phyloP scores from a whole-genome alignment of 129 eudicot genomes.

The Dittrichia graveolens region DNA sequence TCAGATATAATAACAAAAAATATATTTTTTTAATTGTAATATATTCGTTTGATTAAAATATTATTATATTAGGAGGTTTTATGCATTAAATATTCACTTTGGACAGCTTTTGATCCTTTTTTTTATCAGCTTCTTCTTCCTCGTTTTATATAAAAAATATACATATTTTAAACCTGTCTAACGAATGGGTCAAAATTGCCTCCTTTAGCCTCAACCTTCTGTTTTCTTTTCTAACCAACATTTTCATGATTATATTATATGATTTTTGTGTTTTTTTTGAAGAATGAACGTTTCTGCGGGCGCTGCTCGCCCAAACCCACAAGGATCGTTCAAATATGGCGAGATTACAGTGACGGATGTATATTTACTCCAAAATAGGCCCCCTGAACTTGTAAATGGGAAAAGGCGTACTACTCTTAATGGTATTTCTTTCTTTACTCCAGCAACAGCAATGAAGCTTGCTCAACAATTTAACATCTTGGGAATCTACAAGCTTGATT shows the following conservation, averaged over 20 bases:
- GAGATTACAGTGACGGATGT: conserved; percentile 92
- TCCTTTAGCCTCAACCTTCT: conserved; percentile 14
- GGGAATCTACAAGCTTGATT: conserved; percentile 94
- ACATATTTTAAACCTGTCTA: too few species aligned
- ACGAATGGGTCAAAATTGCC: neutral
- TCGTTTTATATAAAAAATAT: too few species aligned
- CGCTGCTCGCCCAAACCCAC: conserved; percentile 98
- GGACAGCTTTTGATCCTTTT: neutral
- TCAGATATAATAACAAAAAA: neutral
- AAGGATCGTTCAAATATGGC: conserved; percentile 95
- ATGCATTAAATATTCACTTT: conserved; percentile 3
- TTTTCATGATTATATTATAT: conserved; percentile 23
- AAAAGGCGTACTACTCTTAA: conserved; percentile 78
- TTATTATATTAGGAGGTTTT: neutral
- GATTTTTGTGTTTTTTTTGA: neutral
- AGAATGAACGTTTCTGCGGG: conserved; percentile 92
- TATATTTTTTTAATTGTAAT: neutral
- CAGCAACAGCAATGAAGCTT: conserved; percentile 90
- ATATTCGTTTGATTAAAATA: neutral
- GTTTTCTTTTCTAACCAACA: conserved; percentile 31
- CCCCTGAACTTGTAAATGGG: conserved; percentile 80
- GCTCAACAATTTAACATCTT: conserved; percentile 79
- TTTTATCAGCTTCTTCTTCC: neutral
- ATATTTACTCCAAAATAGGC: conserved; percentile 72
- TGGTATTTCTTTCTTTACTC: conserved; percentile 79